These are phyloP conservation scores for Phialophora chinensis DNA, from an alignment of 2,329 filamentous ascomycete species.

Conservation along the genomic window DNA sequence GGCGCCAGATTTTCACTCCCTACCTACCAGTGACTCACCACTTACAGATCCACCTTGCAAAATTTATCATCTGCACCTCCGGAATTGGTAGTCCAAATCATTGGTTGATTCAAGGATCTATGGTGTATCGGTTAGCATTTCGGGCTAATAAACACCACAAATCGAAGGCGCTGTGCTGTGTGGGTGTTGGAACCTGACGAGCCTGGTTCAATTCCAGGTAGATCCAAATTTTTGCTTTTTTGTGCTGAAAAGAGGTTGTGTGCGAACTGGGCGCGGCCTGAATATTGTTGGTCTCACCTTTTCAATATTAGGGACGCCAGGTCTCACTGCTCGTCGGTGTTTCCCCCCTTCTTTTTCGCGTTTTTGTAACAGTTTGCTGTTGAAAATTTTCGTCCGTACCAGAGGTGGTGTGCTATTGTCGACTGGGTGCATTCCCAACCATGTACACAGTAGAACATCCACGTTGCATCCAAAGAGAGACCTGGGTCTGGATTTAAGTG, in stretches of 20 bases:
- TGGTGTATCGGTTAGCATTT: constrained; percentile 1
- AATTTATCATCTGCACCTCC: background rate
- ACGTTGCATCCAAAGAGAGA: background rate
- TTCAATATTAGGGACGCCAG: background rate
- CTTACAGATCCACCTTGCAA: background rate
- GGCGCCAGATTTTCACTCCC: background rate
- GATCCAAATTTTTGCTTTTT: constrained; percentile 2
- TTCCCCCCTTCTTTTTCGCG: background rate
- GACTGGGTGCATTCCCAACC: background rate
- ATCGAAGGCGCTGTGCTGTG: background rate
- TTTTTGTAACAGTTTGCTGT: background rate
- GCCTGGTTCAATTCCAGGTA: constrained; percentile 1
- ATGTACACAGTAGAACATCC: background rate
- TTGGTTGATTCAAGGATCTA: background rate
- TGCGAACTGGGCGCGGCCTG: background rate
- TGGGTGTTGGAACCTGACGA: background rate
- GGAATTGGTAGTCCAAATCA: background rate
- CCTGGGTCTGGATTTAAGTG: background rate
- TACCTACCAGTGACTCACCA: background rate
- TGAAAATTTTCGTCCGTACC: background rate
- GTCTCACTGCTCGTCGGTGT: background rate
- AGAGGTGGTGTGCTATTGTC: background rate
- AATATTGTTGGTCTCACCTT: background rate
- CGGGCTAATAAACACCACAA: background rate
- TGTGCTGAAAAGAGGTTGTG: background rate